These are phyloP conservation scores for Colletotrichum orbiculare DNA, from an alignment of 2,329 filamentous ascomycete genomes.

Conservation along the genomic window DNA sequence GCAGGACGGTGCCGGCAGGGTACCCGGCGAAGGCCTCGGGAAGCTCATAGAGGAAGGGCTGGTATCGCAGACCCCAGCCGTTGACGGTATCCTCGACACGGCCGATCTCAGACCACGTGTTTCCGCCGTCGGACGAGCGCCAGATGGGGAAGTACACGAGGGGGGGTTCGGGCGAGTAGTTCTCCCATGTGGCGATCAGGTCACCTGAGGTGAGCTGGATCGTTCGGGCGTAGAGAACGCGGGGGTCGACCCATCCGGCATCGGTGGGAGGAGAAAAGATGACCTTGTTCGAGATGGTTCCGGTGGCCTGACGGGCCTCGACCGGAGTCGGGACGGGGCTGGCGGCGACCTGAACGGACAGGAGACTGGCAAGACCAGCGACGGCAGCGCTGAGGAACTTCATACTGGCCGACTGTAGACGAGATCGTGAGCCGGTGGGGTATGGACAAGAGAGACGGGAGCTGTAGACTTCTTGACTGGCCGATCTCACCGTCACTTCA, in stretches of 20 bases:
- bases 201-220: constrained; percentile 56
- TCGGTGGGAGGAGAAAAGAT: constrained; percentile 55
- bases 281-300: constrained; percentile 43
- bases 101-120: constrained; percentile 72
- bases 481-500: too few relatives aligned
- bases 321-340: constrained; percentile 30
- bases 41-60: constrained; percentile 75
- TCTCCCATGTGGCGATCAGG: constrained; percentile 66
- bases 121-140: constrained; percentile 62
- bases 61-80: constrained; percentile 74
- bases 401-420: constrained; percentile 8
- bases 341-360: constrained; percentile 24
- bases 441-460: neutral
- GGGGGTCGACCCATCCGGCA: constrained; percentile 55
- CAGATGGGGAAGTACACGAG: constrained; percentile 66
- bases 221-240: constrained; percentile 56
- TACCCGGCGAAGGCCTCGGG: constrained; percentile 67
- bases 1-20: constrained; percentile 71
- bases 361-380: constrained; percentile 25
- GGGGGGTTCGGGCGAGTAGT: constrained; percentile 67
- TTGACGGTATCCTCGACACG: constrained; percentile 72
- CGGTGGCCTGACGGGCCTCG: constrained; percentile 31
- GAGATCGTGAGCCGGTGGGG: neutral
- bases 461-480: too few relatives aligned
- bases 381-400: constrained; percentile 26